Evolutionary conservation across 2,329 filamentous ascomycete genomes (phyloP), one percentile per base, ranked within the genome.

Genomic region (Orbilia oligospora): DNA sequence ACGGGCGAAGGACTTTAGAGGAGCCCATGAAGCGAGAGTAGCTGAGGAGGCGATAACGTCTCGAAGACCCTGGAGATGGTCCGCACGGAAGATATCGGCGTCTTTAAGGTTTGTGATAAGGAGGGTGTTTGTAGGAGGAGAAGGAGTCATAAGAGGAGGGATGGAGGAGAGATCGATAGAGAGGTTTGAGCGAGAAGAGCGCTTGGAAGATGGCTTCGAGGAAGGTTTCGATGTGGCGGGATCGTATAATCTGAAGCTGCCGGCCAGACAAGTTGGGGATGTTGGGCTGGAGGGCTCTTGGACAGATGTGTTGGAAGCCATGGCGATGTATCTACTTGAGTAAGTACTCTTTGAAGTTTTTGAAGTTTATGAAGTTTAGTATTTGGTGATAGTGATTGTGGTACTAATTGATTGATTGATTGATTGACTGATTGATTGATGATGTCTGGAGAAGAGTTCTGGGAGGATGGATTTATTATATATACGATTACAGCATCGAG

Each of bases 81-180:
- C 88, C 18, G 91, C 87, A 75, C 89, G 87, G 87, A 95, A 96
- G 86, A 93, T 90, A 82, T 91, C 90, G 76, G 87, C 85, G 81
- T 93, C 89, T 83, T 90, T 86, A 77, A 96, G 89, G 86, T 93
- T 93, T 82, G 93, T 96, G 83, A 96, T 91, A 83, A 96, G 89
- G 71, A 96, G 90, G 0, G 93, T 96, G 86, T 96, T 96, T 81
- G 91, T 92, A 5, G 92, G 91, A 69, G 91, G 89, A 27, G 92
- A 90, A n/a, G 92, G 92, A 83, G 90, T 88, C 49, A 87, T 87
- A 70, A 93, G 87, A 41, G 91, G 88, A 63, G 93, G 92, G 49
- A 95, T 86, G 83, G 87, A 88, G 80, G 91, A 91, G 55, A 95
- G 88, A 83, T 95, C 92, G 82, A 96, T 88, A 22, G 90, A 91